Evolutionary conservation across 2,329 filamentous ascomycete genomes (phyloP).

Genomic region (Colletotrichum sp.): DNA sequence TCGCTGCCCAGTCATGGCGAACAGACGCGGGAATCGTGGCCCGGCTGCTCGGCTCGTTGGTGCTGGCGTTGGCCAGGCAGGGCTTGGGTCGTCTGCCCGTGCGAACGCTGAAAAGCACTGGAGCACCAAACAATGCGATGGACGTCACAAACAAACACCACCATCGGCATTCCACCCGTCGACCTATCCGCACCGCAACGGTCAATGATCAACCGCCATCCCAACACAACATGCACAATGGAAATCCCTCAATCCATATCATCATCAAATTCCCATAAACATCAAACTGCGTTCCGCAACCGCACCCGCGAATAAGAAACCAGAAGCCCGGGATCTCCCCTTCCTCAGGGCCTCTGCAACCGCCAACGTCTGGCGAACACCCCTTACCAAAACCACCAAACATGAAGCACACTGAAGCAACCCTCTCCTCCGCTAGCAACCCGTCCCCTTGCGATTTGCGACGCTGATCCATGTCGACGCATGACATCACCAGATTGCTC

Average conservation of each 20-base stretch:
- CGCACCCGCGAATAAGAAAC: background rate
- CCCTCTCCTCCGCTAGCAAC: background rate
- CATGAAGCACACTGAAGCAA: constrained; percentile 6
- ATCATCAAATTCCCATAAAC: background rate
- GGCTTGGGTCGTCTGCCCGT: background rate
- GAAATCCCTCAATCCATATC: background rate
- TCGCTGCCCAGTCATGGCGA: background rate
- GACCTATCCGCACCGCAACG: background rate
- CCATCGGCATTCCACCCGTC: background rate
- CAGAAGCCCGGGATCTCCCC: background rate
- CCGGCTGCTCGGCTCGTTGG: background rate
- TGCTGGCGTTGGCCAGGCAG: background rate
- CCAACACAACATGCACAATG: background rate
- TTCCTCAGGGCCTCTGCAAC: background rate
- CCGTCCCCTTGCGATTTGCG: background rate
- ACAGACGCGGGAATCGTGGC: background rate
- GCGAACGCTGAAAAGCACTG: background rate
- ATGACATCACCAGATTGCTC: background rate
- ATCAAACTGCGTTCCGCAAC: background rate
- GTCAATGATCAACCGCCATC: background rate
- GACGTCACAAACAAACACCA: background rate
- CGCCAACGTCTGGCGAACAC: constrained; percentile 2
- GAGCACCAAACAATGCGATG: background rate
- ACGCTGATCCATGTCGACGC: background rate
- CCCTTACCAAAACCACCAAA: constrained; percentile 1